Base-by-base conservation (phyloP, 2,329 filamentous ascomycete species). In the Ophiostoma fasciatum region DNA sequence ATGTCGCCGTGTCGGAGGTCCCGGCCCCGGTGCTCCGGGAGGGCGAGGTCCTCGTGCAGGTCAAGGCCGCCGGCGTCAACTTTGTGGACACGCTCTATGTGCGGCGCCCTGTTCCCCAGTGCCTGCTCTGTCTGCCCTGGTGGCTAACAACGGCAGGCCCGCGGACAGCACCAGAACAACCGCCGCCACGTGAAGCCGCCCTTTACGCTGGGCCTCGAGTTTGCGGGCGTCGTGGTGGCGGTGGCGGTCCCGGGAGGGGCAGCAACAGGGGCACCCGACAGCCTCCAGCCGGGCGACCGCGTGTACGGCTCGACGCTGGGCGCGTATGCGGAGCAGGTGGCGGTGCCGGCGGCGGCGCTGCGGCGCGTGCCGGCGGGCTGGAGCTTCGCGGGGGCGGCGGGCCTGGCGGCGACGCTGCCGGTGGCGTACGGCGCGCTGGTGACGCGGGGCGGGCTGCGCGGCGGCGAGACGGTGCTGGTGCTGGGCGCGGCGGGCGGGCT, bases 111-210 rank as follows among this genome's bases (percentile, higher is more conserved):
- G 8, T 4, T 9, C 12, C 17, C 4, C 17, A 17, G 10, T 20
- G 10, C 14, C 8, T 36, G 12, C 36, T 26, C 11, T 11, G 15
- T 21, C 6, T 18, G n/a, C n/a, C n/a, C n/a, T n/a, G n/a, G n/a
- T n/a, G n/a, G n/a, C n/a, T n/a, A n/a, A n/a, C n/a, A n/a, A n/a
- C n/a, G n/a, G 13, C 25, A 61, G 57, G 66, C 65, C 3, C 60
- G 60, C 46, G 71, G 71, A 7, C 62, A 64, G 43, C 71, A 76
- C 46, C 71, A 76, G 46, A 76, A 75, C 48, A 74, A 74, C 48
- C 58, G 55, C 21, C 60, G 59, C n/a, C 62, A 70, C 36, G 61
- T 71, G 26, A 57, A 56, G 22, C 71, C 70, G 1, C 71, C 71
- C 0, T 76, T 77, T 51, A 62, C 60, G 1, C 59, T 74, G 0